Evolutionary conservation across 116 monocot genomes (phyloP), one percentile per base, ranked within the genome.

Genomic region (Zostera marina): DNA sequence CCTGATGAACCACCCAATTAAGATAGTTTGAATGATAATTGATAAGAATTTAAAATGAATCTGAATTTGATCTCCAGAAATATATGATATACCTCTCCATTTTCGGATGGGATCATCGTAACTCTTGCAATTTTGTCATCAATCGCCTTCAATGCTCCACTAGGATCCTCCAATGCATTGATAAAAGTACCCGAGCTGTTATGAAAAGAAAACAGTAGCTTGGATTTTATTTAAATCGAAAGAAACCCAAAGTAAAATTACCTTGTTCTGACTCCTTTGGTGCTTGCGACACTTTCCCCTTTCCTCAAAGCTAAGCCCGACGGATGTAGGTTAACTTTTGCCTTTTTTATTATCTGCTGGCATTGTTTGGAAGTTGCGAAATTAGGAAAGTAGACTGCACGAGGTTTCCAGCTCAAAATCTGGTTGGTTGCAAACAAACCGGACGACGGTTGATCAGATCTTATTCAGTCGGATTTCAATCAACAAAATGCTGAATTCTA

Each of bases 401-500:
- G 81, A 40, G 94, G 94, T 64, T 85, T 82, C 94, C 88, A 88
- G 58, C 85, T 96, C 72, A 96, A 72, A 63, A 96, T 70, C 94
- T 96, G 65, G 2, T 56, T 23, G 40, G n/a, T n/a, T n/a, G n/a
- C n/a, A 40, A 59, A 42, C 9, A 21, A 59, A 59, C 13, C 32
- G 32, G 32, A 32, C 32, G 32, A 5, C 32, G 5, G 32, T 2
- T 5, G 32, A 32, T 32, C 32, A 32, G 32, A 32, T 32, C 32
- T 3, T 32, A 32, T 32, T 32, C 32, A 32, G n/a, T n/a, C n/a
- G n/a, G n/a, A n/a, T n/a, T 32, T 32, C 32, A 32, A 32, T 3
- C 32, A 32, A 0, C 32, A 32, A 32, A 32, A 32, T 0, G 2
- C 1, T 32, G 32, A 32, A 32, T 32, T 32, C 32, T 32, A 32